Evolutionary conservation across 2,329 filamentous ascomycete species (phyloP), one percentile per base, ranked within the genome.

Genomic region (Fusarium duplospermum): DNA sequence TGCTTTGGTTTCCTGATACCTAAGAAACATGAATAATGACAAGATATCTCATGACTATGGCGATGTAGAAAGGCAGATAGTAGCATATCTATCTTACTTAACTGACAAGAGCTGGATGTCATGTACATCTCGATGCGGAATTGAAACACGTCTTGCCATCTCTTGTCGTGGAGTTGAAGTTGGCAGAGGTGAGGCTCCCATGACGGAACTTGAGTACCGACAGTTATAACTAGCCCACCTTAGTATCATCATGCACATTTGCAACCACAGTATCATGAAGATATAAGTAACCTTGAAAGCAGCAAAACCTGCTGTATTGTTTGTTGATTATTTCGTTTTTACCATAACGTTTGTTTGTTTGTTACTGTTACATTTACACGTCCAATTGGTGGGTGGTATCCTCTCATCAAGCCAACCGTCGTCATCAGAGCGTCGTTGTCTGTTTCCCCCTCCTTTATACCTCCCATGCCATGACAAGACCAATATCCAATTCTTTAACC

Each of bases 301-400:
- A 57, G 70, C 50, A 52, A 31, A 4, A 16, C 13, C 38, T 54
- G 42, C 64, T 62, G 18, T 20, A 16, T 31, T 40, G 22, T 47
- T 29, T 52, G 31, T 50, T 42, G 24, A 40, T 50, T 58, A 22
- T 62, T 40, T 47, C 42, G 6, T 56, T 72, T 72, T 72, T 33
- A 22, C 47, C 47, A 9, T 52, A 14, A 52, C 14, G 20, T 9
- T 42, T 36, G 36, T 38, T 38, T 47, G 7, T 54, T 72, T 74
- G 40, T 71, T 64, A 62, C 35, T 54, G 47, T 54, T 69, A 73
- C 57, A 73, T 31, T 45, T 69, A 50, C 58, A 57, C 54, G 22
- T 52, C 64, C 64, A 63, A 52, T 65, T 62, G 38, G 22, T 27
- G 42, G 42, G 47, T 58, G 52, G 29, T 65, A 74, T 64, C 11